These are phyloP conservation scores for Epichloe elymi DNA, from an alignment of 2,329 filamentous ascomycete genomes.

Conservation along the genomic window DNA sequence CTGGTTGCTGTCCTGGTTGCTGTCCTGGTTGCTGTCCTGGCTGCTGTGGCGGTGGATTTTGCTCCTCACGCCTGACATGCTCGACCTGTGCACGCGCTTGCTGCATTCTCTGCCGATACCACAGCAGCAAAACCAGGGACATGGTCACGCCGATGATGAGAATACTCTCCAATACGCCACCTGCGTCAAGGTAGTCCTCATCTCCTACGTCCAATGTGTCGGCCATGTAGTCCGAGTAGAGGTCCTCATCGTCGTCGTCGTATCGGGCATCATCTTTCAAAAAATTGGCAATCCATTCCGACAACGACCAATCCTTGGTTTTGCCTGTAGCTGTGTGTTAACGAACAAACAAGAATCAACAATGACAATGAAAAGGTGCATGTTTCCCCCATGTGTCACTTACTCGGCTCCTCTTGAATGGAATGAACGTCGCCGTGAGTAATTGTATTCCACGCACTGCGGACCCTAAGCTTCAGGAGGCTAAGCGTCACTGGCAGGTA, in stretches of 20 bases:
- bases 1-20: constrained; percentile 5
- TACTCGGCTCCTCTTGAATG: constrained; percentile 80
- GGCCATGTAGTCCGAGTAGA: constrained; percentile 37
- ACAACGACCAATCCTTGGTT: constrained; percentile 62
- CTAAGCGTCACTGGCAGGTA: constrained; percentile 87
- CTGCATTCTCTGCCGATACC: constrained; percentile 63
- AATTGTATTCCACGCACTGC: constrained; percentile 89
- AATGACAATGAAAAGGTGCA: neutral
- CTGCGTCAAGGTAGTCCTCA: constrained; percentile 52
- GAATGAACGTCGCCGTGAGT: constrained; percentile 85
- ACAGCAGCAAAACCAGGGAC: constrained; percentile 63
- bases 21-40: constrained; percentile 5
- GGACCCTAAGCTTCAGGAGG: constrained; percentile 67
- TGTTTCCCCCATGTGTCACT: constrained; percentile 16
- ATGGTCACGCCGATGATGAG: constrained; percentile 69
- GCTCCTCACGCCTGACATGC: constrained; percentile 13
- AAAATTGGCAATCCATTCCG: constrained; percentile 81
- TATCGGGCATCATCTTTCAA: constrained; percentile 57
- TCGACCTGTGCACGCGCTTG: constrained; percentile 32
- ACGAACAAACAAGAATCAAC: neutral
- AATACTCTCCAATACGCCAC: constrained; percentile 71
- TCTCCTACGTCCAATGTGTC: constrained; percentile 44
- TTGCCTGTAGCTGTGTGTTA: constrained; percentile 36
- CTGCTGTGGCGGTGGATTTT: constrained; percentile 1
- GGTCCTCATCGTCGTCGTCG: constrained; percentile 44